phyloP scores from a whole-genome alignment of 2,329 filamentous ascomycete genomes.

The Chalara sp. region DNA sequence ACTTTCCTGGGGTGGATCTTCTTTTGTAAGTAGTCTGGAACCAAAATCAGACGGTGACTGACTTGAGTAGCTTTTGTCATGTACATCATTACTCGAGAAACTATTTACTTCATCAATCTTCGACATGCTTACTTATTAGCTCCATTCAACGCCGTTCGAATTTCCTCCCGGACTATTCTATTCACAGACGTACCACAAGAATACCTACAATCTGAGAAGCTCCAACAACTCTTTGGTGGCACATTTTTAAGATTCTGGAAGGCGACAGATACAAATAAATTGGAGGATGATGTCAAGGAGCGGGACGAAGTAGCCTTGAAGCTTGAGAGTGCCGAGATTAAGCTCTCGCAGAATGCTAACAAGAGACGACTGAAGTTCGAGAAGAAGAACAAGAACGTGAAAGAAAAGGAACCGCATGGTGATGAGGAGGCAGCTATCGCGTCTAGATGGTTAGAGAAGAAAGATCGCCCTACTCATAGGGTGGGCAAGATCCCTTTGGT shows the following conservation, averaged over 20 bases:
- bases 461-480: constrained; percentile 70
- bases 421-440: constrained; percentile 58
- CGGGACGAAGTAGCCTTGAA: constrained; percentile 74
- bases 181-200: constrained; percentile 76
- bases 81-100: constrained; percentile 80
- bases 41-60: not conserved
- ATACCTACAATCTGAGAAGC: constrained; percentile 70
- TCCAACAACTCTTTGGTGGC: constrained; percentile 73
- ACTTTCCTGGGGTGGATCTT: constrained; percentile 74
- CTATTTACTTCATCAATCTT: constrained; percentile 84
- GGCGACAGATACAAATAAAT: constrained; percentile 65
- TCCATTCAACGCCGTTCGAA: constrained; percentile 71
- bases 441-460: constrained; percentile 63
- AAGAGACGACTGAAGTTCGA: constrained; percentile 57
- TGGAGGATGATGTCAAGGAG: constrained; percentile 74
- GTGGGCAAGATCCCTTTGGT: constrained; percentile 63
- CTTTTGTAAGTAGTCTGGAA: constrained; percentile 35
- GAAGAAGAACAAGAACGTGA: constrained; percentile 14
- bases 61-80: constrained; percentile 61
- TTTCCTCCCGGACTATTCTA: constrained; percentile 84
- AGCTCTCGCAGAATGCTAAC: constrained; percentile 74
- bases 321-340: constrained; percentile 80
- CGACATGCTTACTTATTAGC: constrained; percentile 87
- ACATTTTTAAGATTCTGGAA: constrained; percentile 81
- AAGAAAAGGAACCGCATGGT: constrained; percentile 39